A percentile compares a stretch with the other conserved stretches of the same genome.
Conservation (phyloP, 306 rosid genomes). For the Mimosa pudica region DNA sequence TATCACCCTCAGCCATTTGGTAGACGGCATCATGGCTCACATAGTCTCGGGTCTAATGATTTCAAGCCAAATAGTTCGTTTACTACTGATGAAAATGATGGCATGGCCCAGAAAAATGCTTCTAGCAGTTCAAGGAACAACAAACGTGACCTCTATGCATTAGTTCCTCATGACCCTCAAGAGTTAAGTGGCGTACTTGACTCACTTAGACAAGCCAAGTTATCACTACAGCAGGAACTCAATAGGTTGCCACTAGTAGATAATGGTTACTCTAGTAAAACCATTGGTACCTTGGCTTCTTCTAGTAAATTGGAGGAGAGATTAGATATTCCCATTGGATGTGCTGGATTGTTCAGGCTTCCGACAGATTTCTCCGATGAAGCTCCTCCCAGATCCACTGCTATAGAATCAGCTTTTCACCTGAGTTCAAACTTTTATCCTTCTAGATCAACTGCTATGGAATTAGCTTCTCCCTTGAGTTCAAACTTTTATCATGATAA, state of each 20-base stretch:
- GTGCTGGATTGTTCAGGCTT: constrained; percentile 80
- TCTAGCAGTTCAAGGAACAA: constrained; percentile 47
- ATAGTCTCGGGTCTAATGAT: constrained; percentile 30
- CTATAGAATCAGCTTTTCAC: constrained; percentile 45
- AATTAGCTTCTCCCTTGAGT: constrained; percentile 41
- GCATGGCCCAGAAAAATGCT: constrained; percentile 41
- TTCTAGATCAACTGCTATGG: constrained; percentile 39
- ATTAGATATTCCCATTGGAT: constrained; percentile 58
- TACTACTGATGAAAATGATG: constrained; percentile 37
- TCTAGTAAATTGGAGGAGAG: constrained; percentile 46
- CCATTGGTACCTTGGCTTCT: constrained; percentile 43
- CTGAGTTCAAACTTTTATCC: constrained; percentile 38
- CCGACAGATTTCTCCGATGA: constrained; percentile 72
- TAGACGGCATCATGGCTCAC: constrained; percentile 38
- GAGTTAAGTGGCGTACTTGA: constrained; percentile 64
- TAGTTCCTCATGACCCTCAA: constrained; percentile 64
- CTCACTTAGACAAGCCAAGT: constrained; percentile 79
- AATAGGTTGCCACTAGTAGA: constrained; percentile 49
- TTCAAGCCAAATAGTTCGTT: constrained; percentile 34
- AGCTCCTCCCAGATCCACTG: constrained; percentile 43
- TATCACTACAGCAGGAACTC: constrained; percentile 64
- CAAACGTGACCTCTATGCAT: constrained; percentile 55
- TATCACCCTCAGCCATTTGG: constrained; percentile 40
- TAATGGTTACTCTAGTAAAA: constrained; percentile 34
- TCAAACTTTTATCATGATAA: constrained; percentile 42